phyloP scores from a whole-genome alignment of 1,284 basidiomycete genomes.

The Ustilago crameri region DNA sequence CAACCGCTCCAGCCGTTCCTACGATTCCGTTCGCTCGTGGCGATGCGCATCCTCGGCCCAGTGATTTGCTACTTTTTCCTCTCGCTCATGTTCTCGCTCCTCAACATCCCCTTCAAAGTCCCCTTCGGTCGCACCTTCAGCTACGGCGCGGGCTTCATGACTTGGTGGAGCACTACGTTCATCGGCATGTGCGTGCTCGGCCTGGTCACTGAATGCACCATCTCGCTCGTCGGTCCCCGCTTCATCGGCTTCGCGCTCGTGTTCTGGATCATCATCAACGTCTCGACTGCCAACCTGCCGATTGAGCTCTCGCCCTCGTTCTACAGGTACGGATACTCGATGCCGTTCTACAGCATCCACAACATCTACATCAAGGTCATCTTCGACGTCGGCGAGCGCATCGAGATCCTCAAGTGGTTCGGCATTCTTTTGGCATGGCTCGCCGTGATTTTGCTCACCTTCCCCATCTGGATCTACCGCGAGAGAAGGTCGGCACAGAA shows the following conservation, averaged over 20 bases:
- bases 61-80: slow-evolving; percentile 51
- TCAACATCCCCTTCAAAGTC: slow-evolving; percentile 62
- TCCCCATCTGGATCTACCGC: slow-evolving; percentile 57
- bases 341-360: slow-evolving; percentile 63
- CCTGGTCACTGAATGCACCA: slow-evolving; percentile 51
- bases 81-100: slow-evolving; percentile 59
- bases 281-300: slow-evolving; percentile 54
- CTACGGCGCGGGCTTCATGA: slow-evolving; percentile 64
- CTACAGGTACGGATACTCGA: slow-evolving; percentile 58
- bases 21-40: slow-evolving; percentile 47
- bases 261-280: slow-evolving; percentile 62
- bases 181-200: slow-evolving; percentile 58
- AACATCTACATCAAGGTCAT: slow-evolving; percentile 59
- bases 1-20: slow-evolving; percentile 52
- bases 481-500: slow-evolving; percentile 38
- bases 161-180: slow-evolving; percentile 55
- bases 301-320: slow-evolving; percentile 48
- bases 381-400: slow-evolving; percentile 55
- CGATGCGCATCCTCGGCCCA: slow-evolving; percentile 54
- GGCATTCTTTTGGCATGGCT: slow-evolving; percentile 65
- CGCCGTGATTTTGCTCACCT: slow-evolving; percentile 49
- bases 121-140: slow-evolving; percentile 51
- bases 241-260: slow-evolving; percentile 61
- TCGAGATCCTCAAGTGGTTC: slow-evolving; percentile 57
- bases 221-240: slow-evolving; percentile 53